A percentile compares a stretch with the other conserved stretches of the same genome.
These are phyloP conservation scores for Orbilia ellipsospora DNA, from an alignment of 2,329 filamentous ascomycete genomes.

Conservation along the genomic window DNA sequence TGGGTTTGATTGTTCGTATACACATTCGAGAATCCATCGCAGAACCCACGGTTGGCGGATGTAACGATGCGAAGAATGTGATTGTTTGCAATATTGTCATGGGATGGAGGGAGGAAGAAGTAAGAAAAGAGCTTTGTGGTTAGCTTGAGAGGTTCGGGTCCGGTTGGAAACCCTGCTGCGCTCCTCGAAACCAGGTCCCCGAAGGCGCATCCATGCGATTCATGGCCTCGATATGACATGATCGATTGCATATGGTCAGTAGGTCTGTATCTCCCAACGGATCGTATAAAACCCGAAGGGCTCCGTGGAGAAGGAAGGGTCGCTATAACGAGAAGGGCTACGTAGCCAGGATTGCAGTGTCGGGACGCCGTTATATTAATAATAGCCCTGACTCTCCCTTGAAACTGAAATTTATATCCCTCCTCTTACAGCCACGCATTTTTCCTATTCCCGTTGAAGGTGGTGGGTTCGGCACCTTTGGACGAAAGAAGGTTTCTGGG, in stretches of 20 bases:
- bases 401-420: slow-evolving; percentile 21
- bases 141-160: neutral
- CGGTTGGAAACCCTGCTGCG: slow-evolving; percentile 1
- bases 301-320: slow-evolving; percentile 22
- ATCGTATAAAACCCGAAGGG: slow-evolving; percentile 45
- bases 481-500: no score
- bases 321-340: neutral
- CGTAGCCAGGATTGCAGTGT: neutral
- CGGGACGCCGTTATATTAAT: slow-evolving; percentile 15
- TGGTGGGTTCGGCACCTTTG: neutral
- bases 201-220: slow-evolving; percentile 14
- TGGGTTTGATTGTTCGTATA: neutral
- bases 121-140: neutral
- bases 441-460: neutral
- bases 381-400: slow-evolving; percentile 47
- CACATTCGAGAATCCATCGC: no score
- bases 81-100: neutral
- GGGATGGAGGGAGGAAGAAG: neutral
- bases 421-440: neutral
- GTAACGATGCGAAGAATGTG: slow-evolving; percentile 2
- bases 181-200: slow-evolving; percentile 25
- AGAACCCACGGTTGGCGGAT: neutral
- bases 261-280: slow-evolving; percentile 1
- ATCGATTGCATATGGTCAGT: slow-evolving; percentile 9
- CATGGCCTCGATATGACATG: slow-evolving; percentile 42